Conservation (phyloP, 169 alveolate species). For the Plasmodium relictum region DNA sequence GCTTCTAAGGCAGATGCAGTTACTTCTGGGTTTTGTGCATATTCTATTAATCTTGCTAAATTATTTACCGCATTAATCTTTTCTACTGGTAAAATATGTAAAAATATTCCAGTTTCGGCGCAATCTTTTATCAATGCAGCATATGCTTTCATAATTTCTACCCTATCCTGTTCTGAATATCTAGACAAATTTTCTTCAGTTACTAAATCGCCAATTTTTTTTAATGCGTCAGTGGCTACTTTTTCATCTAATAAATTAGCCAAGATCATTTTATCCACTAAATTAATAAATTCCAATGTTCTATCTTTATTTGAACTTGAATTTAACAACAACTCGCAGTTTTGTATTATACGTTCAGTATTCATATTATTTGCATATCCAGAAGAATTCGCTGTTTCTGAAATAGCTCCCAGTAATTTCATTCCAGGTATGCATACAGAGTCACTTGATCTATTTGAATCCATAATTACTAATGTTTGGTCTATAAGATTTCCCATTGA, state of each 20-base stretch:
- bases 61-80: constrained; percentile 79
- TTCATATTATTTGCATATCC: constrained; percentile 65
- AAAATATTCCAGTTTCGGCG: constrained; percentile 75
- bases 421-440: constrained; percentile 50
- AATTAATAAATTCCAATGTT: constrained; percentile 57
- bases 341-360: constrained; percentile 25
- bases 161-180: constrained; percentile 42
- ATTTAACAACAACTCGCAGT: constrained; percentile 57
- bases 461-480: constrained; percentile 43
- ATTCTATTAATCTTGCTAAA: constrained; percentile 80
- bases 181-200: constrained; percentile 67
- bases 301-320: constrained; percentile 58
- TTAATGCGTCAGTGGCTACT: constrained; percentile 61
- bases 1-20: constrained; percentile 65
- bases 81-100: constrained; percentile 63
- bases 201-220: constrained; percentile 38
- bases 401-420: constrained; percentile 46
- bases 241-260: constrained; percentile 71
- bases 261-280: constrained; percentile 55
- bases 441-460: constrained; percentile 66
- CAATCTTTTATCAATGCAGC: constrained; percentile 49
- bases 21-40: constrained; percentile 74
- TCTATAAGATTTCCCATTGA: constrained; percentile 55
- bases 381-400: constrained; percentile 46
- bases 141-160: constrained; percentile 45